A percentile compares a stretch with the other conserved stretches of the same genome.
Evolutionary conservation across 139 green algal genomes (phyloP).

Genomic region (Coccomyxa sp.): DNA sequence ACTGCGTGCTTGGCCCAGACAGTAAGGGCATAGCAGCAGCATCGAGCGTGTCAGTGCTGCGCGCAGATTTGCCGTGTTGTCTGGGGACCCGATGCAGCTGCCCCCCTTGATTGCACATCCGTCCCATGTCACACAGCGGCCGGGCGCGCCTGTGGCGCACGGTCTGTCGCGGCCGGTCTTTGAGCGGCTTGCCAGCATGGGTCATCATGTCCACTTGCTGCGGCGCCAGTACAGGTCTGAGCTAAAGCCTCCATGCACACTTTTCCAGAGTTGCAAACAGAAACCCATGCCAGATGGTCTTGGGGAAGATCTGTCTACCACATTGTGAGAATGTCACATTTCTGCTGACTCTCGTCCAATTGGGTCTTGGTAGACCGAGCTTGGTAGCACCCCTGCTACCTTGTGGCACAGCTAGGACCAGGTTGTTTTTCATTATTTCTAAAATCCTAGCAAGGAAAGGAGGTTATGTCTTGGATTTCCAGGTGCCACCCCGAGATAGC

Average conservation of each 20-base stretch:
- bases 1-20: too few relatives aligned
- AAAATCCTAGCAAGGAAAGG: too few relatives aligned
- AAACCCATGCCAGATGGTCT: too few relatives aligned
- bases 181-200: constrained; percentile 61
- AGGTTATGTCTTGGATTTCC: background rate
- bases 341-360: background rate
- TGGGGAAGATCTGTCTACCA: background rate
- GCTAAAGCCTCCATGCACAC: background rate
- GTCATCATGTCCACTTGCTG: constrained; percentile 59
- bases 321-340: background rate
- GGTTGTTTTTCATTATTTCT: background rate
- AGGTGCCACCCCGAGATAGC: constrained; percentile 75
- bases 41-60: too few relatives aligned
- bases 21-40: too few relatives aligned
- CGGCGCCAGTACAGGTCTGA: constrained; percentile 65
- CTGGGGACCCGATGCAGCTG: constrained; percentile 82
- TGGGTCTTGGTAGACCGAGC: too few relatives aligned
- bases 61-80: constrained; percentile 68
- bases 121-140: constrained; percentile 1
- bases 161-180: constrained; percentile 74
- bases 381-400: background rate
- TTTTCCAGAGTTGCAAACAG: background rate
- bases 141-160: constrained; percentile 6
- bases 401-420: background rate
- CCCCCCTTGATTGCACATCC: constrained; percentile 71